Base-by-base conservation (phyloP, 768 basidiomycete genomes). In the Hericium coralloides region DNA sequence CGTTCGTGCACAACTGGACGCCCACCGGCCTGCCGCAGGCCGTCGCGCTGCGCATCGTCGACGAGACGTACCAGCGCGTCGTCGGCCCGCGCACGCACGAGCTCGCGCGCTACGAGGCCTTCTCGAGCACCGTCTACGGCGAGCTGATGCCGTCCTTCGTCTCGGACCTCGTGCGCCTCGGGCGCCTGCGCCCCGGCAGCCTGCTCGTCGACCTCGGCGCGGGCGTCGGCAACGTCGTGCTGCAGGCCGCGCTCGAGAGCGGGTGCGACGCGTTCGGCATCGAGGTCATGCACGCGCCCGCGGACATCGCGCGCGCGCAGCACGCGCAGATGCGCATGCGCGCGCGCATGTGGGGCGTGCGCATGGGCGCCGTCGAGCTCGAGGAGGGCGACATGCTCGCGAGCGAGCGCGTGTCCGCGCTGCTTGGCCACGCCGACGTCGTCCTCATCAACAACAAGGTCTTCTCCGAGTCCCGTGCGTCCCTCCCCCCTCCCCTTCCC, bases 51-150 rank as follows among this genome's bases (percentile, higher is more conserved):
- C 84, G 87, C 43, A 80, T 95, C 50, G 77, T 89, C 53, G 92
- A 94, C 47, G 93, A 98, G 74, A 89, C 86, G 38, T 98, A 99
- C 65, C 92, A 98, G 66, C 83, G 97, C 25, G 83, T 84, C 17
- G 94, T 98, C 1, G 95, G 95, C 5, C 97, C 97, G 0, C 83
- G 89, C 64, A 82, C 94, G n/a, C 81, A 82, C 53, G 80, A 78
- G 56, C 77, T 98, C 55, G 85, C 80, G 65, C 81, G 85, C 62
- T 95, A 98, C 68, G 80, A 83, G 64, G 83, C 90, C 31, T 85
- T 95, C 74, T 84, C 89, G 55, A 86, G 85, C 65, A 85, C 86
- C 53, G 90, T 89, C 25, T 98, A 93, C 65, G 95, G 89, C 59
- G 95, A 97, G 67, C 80, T 94, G 52, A 86, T 87, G 82, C 91